Base-by-base conservation (phyloP, 441 rosid genomes). In the Flueggea neowawraea region DNA sequence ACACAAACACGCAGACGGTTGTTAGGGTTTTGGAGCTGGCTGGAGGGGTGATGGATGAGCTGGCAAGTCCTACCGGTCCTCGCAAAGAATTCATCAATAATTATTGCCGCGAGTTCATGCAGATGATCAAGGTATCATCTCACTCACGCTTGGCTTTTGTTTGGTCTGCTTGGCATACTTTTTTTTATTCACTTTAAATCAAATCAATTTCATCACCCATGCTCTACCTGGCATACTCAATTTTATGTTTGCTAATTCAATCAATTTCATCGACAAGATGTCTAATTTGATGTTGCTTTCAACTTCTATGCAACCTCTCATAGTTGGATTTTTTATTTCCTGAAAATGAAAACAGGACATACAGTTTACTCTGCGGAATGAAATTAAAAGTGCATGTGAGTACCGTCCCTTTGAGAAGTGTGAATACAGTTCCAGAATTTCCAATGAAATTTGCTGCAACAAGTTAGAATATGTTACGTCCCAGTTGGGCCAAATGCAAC, bases 391-490 rank as follows among this genome's bases (percentile, higher is more conserved):
- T 63, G 95, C 96, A 0, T 91, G 97, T 16, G 97, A 94, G 74
- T 94, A 94, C 74, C 93, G 97, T 12, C 97, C 97, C 6, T 91
- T 90, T 54, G 99, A 94, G 86, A 94, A 94, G 80, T 83, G 97
- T n/a, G 99, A 94, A 67, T 90, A 94, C 72, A 81, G 73, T 51
- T 73, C 85, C 4, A 81, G 98, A 67, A 88, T 87, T 69, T 76
- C 89, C 0, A 94, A 89, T 49, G 99, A 91, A 79, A 84, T 94
- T 58, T 84, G 96, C 66, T 76, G 75, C 63, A 79, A 80, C 84
- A 94, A 91, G 69, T 65, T 91, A 73, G 87, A 83, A 57, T 82
- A 86, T 28, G 70, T 84, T 32, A 63, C 84, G 36, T 73, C 87
- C 0, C 95, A 82, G 66, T 75, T 91, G 82, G 85, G 86, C 74